These are phyloP conservation scores for Tieghemostelium lacteum DNA, from an alignment of 78 protist genomes.

Conservation along the genomic window DNA sequence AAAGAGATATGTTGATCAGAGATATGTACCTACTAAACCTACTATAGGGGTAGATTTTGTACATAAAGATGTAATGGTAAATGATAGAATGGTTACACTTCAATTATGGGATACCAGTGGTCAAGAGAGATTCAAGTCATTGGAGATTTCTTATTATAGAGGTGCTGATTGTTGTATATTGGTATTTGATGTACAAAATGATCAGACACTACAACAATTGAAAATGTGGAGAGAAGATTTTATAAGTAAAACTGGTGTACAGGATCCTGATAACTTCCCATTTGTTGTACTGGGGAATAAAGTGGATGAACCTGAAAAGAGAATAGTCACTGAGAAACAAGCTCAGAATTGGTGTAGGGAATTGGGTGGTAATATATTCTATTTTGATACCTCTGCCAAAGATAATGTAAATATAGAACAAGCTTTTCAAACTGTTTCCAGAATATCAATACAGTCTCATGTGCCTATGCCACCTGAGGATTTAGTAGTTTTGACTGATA, in stretches of 20 bases:
- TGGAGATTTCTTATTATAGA: constrained; percentile 81
- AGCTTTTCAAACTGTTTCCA: constrained; percentile 46
- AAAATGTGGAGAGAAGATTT: constrained; percentile 80
- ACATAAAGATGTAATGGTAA: constrained; percentile 63
- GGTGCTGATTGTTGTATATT: constrained; percentile 88
- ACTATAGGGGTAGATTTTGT: constrained; percentile 78
- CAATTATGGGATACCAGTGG: constrained; percentile 84
- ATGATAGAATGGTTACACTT: constrained; percentile 57
- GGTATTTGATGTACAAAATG: constrained; percentile 79
- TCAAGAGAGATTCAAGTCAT: constrained; percentile 85
- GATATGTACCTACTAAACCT: constrained; percentile 63
- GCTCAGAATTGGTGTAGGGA: constrained; percentile 19
- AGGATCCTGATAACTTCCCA: constrained; percentile 58
- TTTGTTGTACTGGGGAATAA: constrained; percentile 77
- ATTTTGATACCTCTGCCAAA: constrained; percentile 68
- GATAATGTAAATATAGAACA: constrained; percentile 56
- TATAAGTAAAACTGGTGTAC: constrained; percentile 55
- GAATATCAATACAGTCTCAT: constrained; percentile 23
- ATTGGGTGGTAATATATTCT: constrained; percentile 54
- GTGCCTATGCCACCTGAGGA: neutral
- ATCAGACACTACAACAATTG: constrained; percentile 51
- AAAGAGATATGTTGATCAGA: constrained; percentile 75
- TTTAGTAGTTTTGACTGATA: too few species aligned
- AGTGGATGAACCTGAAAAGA: constrained; percentile 53
- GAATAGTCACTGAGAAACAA: constrained; percentile 30